Evolutionary conservation across 1,284 basidiomycete species (phyloP).

Genomic region (Kalmanozyma brasiliensis): DNA sequence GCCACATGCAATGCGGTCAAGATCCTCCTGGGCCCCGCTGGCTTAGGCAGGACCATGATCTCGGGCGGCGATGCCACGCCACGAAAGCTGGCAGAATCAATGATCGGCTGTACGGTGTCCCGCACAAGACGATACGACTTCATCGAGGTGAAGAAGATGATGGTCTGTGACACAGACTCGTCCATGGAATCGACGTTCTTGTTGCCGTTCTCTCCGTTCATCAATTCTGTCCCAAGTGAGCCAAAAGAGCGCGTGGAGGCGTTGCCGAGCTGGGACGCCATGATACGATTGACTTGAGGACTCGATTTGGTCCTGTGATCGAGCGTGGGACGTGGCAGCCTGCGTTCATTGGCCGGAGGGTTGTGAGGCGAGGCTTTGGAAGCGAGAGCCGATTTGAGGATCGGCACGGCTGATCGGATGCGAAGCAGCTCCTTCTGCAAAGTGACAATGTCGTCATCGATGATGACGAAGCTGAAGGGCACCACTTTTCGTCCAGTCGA

Average conservation of each 20-base stretch:
- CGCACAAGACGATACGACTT: slow-evolving; percentile 43
- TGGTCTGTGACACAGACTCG: slow-evolving; percentile 46
- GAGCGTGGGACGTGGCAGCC: slow-evolving; percentile 20
- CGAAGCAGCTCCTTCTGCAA: slow-evolving; percentile 55
- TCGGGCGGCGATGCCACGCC: slow-evolving; percentile 48
- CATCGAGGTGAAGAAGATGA: slow-evolving; percentile 58
- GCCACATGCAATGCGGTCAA: slow-evolving; percentile 52
- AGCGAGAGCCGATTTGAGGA: slow-evolving; percentile 45
- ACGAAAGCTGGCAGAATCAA: slow-evolving; percentile 49
- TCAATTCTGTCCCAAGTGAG: slow-evolving; percentile 14
- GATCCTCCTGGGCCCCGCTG: slow-evolving; percentile 45
- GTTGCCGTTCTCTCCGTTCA: slow-evolving; percentile 6
- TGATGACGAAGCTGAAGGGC: slow-evolving; percentile 57
- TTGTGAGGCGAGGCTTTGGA: slow-evolving; percentile 14
- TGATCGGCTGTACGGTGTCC: slow-evolving; percentile 53
- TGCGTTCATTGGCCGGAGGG: background rate
- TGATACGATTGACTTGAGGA: slow-evolving; percentile 43
- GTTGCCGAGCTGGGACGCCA: slow-evolving; percentile 19
- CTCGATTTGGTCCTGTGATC: slow-evolving; percentile 50
- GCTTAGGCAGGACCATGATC: slow-evolving; percentile 58
- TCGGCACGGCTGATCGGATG: slow-evolving; percentile 51
- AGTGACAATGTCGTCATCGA: slow-evolving; percentile 58
- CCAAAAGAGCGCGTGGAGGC: slow-evolving; percentile 25
- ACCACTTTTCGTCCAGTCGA: slow-evolving; percentile 19
- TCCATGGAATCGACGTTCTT: slow-evolving; percentile 1